Evolutionary conservation across 106 monocot species (phyloP).

Genomic region (Triglochin maritima): DNA sequence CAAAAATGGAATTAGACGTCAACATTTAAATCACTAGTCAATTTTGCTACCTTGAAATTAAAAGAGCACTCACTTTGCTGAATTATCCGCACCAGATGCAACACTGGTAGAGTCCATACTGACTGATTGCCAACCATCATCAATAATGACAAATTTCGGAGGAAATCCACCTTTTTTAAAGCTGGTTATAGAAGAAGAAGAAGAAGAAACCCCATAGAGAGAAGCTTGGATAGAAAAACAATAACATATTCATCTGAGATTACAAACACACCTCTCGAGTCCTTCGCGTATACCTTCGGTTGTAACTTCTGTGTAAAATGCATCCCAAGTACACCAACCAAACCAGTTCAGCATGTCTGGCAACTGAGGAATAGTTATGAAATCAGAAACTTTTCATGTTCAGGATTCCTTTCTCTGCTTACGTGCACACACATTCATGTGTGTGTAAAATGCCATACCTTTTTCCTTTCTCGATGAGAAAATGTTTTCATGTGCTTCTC

Average conservation of each 20-base stretch:
- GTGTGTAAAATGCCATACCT: slow-evolving; percentile 17
- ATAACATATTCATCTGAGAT: background rate
- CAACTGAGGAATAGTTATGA: slow-evolving; percentile 19
- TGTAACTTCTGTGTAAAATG: slow-evolving; percentile 67
- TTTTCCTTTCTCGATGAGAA: slow-evolving; percentile 65
- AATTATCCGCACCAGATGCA: too few relatives aligned
- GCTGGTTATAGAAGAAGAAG: too few relatives aligned
- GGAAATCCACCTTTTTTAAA: slow-evolving; percentile 24
- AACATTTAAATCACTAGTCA: background rate
- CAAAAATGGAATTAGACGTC: background rate
- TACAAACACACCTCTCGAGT: slow-evolving; percentile 35
- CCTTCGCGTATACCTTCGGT: slow-evolving; percentile 49
- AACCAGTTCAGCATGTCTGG: slow-evolving; percentile 72
- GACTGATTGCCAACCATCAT: slow-evolving; percentile 70
- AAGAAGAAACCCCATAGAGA: too few relatives aligned
- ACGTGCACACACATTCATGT: background rate
- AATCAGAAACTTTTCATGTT: too few relatives aligned
- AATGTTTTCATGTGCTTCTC: slow-evolving; percentile 63
- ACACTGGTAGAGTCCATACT: slow-evolving; percentile 4
- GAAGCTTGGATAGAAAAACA: too few relatives aligned
- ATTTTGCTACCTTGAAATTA: background rate
- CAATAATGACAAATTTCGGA: slow-evolving; percentile 79
- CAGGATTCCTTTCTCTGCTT: background rate
- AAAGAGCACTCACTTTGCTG: background rate
- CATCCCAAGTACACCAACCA: slow-evolving; percentile 93